Conservation (phyloP, 2,329 filamentous ascomycete species). For the Tolypocladium paradoxum region DNA sequence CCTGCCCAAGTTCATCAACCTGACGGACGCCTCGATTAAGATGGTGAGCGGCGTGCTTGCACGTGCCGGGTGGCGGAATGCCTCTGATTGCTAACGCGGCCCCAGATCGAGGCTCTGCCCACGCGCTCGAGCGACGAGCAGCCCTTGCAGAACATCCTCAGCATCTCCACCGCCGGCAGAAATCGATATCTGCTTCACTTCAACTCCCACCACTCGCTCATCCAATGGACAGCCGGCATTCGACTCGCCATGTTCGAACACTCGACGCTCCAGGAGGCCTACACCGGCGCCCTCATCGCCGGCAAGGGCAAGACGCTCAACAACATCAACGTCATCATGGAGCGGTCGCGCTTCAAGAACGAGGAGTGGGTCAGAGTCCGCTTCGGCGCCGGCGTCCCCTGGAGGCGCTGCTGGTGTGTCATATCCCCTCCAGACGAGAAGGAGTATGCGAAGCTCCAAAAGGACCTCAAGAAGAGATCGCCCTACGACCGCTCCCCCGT, state of each 20-base stretch:
- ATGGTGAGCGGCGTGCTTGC: conserved; percentile 53
- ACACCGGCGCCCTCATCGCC: conserved; percentile 89
- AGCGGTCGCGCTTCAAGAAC: conserved; percentile 62
- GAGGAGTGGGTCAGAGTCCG: conserved; percentile 93
- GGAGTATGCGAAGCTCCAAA: conserved; percentile 73
- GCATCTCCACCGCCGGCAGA: conserved; percentile 87
- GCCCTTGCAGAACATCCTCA: conserved; percentile 86
- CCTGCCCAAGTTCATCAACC: conserved; percentile 84
- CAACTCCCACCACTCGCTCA: conserved; percentile 83
- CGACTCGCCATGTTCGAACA: conserved; percentile 92
- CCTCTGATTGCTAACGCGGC: background rate
- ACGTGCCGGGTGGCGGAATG: background rate
- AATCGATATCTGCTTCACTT: conserved; percentile 96
- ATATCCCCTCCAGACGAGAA: conserved; percentile 90
- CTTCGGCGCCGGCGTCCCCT: conserved; percentile 91
- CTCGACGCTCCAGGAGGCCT: conserved; percentile 85
- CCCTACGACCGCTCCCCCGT: conserved; percentile 65
- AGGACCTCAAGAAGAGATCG: conserved; percentile 69
- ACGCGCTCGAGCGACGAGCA: conserved; percentile 68
- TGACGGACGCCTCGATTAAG: conserved; percentile 95
- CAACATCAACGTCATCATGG: conserved; percentile 83
- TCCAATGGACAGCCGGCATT: conserved; percentile 94
- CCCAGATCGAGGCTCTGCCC: conserved; percentile 76
- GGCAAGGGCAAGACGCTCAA: conserved; percentile 85
- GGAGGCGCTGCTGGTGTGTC: conserved; percentile 95